A percentile compares a stretch with the other conserved stretches of the same genome.
These are phyloP conservation scores for Austroboletus niveus DNA, from an alignment of 1,284 basidiomycete species.

Conservation along the genomic window DNA sequence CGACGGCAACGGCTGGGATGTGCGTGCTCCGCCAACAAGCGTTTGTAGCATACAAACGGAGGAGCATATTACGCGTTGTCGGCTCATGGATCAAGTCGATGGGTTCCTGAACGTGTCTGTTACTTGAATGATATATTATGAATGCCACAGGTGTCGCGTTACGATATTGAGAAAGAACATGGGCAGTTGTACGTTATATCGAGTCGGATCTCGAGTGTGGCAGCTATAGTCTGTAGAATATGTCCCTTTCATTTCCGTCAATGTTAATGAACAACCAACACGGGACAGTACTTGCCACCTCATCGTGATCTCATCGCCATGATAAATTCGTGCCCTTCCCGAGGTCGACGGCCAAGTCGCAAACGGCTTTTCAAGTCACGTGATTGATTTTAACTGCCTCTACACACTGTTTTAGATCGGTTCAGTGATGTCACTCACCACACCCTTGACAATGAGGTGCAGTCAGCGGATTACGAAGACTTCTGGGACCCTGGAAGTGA, in stretches of 20 bases:
- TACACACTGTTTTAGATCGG: too few species aligned
- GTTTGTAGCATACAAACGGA: conserved; percentile 18
- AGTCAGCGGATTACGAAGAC: too few species aligned
- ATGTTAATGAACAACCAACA: too few species aligned
- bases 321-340: conserved; percentile 21
- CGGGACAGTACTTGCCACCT: too few species aligned
- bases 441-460: too few species aligned
- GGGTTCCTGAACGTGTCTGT: conserved; percentile 5
- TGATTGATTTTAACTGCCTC: too few species aligned
- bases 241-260: conserved; percentile 4
- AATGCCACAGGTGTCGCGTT: neutral
- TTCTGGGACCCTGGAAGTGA: too few species aligned
- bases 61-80: conserved; percentile 15
- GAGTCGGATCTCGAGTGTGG: too few species aligned
- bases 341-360: conserved; percentile 32
- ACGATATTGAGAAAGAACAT: too few species aligned
- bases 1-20: conserved; percentile 4
- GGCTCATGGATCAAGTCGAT: conserved; percentile 26
- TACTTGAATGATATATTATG: neutral
- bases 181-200: too few species aligned
- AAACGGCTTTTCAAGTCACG: too few species aligned
- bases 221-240: neutral
- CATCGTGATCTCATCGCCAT: conserved; percentile 10
- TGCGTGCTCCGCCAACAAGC: conserved; percentile 23
- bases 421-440: too few species aligned